Evolutionary conservation across 2,329 filamentous ascomycete genomes (phyloP), one percentile per base, ranked within the genome.

Genomic region (Alternaria sp.): DNA sequence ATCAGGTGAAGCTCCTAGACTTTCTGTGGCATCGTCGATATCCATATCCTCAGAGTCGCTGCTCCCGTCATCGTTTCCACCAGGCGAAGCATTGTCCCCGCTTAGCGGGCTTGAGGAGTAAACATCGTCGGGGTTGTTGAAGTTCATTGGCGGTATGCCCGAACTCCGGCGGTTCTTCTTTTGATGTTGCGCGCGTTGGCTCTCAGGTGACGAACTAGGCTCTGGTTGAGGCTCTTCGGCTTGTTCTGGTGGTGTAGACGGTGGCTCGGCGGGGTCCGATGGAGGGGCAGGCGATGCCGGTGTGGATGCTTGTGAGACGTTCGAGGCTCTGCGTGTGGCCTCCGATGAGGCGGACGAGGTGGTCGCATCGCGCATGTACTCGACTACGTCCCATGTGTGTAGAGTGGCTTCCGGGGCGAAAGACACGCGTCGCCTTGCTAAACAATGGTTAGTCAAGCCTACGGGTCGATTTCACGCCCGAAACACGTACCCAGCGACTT

Each of bases 321-420:
- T 88, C 4, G 93, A 96, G 56, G 90, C 88, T 66, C 92, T 87
- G 70, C 93, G 85, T 12, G 92, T 93, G 11, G 90, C 89, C 67
- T 95, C 92, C 1, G 90, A 91, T 0, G 92, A 91, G 8, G 87
- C 84, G 15, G 89, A 86, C 7, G 89, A 90, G 11, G 89, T 92
- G 1, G 94, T 96, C 20, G 93, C 93, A 77, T 97, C 94, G 75
- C 94, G 93, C 77, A 89, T 87, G 66, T 94, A 92, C 75, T 98
- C 95, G 47, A 97, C 88, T 60, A 96, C 94, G 75, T 98, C 94
- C 86, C 97, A 98, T 0, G 96, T 99, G 78, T 99, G 96, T 37
- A 99, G 86, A 4, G 96, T 99, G 12, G 96, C 96, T 81, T 99
- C 96, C 1, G 96, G 96, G 5, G 96, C 96, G 80, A 99, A 99